Conservation (phyloP, 345 rosid genomes). For the Aquilaria yunnanensis region DNA sequence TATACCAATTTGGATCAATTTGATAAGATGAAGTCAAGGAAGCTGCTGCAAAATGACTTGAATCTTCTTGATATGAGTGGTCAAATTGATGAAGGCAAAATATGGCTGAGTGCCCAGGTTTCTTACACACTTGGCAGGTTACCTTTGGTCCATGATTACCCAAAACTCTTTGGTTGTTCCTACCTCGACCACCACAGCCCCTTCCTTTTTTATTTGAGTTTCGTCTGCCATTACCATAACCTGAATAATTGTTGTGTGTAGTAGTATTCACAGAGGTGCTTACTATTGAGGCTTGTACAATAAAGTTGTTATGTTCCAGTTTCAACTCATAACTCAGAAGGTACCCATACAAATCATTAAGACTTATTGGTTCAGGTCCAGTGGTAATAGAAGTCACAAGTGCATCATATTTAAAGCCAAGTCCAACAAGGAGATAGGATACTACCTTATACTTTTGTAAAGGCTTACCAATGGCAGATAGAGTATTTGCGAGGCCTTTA, state of each 20-base stretch:
- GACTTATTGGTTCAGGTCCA: background rate
- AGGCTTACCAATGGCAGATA: no score
- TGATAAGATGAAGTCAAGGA: background rate
- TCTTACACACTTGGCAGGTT: no score
- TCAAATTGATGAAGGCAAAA: background rate
- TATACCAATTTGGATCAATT: background rate
- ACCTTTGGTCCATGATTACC: no score
- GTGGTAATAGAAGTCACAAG: no score
- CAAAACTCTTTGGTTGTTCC: background rate
- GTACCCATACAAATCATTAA: background rate
- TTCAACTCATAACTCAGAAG: background rate
- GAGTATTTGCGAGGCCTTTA: no score
- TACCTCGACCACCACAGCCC: no score
- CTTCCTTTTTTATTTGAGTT: background rate
- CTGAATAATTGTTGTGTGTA: background rate
- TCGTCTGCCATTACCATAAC: background rate
- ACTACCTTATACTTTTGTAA: no score
- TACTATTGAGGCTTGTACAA: background rate
- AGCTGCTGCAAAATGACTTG: background rate
- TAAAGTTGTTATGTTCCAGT: background rate
- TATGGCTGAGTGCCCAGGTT: no score
- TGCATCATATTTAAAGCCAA: no score
- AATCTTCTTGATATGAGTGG: background rate
- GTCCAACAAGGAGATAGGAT: no score
- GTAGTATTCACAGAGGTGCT: background rate